Percentiles rank a stretch among this genome's conserved stretches.
Evolutionary conservation across 106 monocot genomes (phyloP).

Genomic region (Agapanthus africanus): DNA sequence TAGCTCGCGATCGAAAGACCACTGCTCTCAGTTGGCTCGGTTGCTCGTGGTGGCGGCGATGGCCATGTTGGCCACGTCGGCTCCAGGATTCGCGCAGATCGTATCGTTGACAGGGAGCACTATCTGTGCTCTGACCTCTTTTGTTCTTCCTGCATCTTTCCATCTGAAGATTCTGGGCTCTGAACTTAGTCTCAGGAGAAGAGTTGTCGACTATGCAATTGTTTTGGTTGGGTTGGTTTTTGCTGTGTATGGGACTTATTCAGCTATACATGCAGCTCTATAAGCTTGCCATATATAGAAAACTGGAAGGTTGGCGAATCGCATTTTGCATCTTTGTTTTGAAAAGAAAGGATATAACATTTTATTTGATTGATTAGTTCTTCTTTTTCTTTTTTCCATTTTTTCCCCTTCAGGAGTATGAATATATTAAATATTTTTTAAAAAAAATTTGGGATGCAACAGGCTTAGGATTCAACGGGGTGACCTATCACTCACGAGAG

Average conservation of each 20-base stretch:
- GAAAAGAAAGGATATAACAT: no score
- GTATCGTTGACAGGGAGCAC: slow-evolving; percentile 5
- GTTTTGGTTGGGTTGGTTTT: not conserved
- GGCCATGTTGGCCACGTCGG: not conserved
- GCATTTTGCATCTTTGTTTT: no score
- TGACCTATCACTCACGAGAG: no score
- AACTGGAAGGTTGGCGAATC: no score
- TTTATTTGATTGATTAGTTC: no score
- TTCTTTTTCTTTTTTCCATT: no score
- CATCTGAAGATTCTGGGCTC: slow-evolving; percentile 13
- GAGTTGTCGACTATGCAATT: not conserved
- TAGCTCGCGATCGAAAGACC: not conserved
- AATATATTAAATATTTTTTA: no score
- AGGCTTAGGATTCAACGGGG: no score
- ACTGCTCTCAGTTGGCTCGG: not conserved
- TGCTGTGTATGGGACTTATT: not conserved
- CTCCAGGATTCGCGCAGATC: slow-evolving; percentile 6
- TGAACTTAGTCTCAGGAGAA: not conserved
- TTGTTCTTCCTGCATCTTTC: slow-evolving; percentile 2
- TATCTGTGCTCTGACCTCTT: slow-evolving; percentile 4
- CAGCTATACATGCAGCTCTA: not conserved
- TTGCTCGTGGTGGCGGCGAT: not conserved
- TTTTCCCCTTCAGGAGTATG: no score
- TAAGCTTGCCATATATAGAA: no score
- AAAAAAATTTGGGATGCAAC: no score